phyloP scores from a whole-genome alignment of 306 rosid species.

The Psophocarpus tetragonolobus region DNA sequence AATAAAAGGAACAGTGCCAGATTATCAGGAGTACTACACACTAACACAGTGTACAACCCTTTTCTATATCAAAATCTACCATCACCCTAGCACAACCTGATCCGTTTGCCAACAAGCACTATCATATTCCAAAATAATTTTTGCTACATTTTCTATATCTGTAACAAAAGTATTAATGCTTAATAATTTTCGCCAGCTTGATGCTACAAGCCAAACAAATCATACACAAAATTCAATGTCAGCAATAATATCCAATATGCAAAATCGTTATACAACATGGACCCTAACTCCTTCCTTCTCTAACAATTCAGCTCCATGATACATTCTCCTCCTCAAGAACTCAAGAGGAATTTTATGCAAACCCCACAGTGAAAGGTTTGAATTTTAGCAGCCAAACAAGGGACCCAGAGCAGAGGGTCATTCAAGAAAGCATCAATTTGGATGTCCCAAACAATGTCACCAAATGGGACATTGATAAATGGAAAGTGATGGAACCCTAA shows the following conservation, averaged over 20 bases:
- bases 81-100: not conserved
- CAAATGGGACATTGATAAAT: not conserved
- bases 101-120: not conserved
- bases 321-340: not conserved
- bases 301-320: not conserved
- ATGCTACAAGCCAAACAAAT: slow-evolving; percentile 9
- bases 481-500: slow-evolving; percentile 30
- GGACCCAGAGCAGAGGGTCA: not conserved
- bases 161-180: slow-evolving; percentile 1
- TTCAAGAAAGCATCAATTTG: not conserved
- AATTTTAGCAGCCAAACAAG: slow-evolving; percentile 27
- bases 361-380: not conserved
- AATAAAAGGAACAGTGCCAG: not conserved
- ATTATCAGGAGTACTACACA: not conserved
- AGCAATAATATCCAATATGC: not conserved
- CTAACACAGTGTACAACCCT: not conserved
- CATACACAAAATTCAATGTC: not conserved
- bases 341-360: not conserved
- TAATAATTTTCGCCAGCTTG: not conserved
- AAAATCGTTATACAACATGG: not conserved
- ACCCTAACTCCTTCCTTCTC: not conserved
- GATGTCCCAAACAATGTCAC: not conserved
- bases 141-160: not conserved
- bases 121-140: not conserved
- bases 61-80: slow-evolving; percentile 17